These are phyloP conservation scores for Globisporangium perplexum DNA, from an alignment of 352 stramenopile genomes.

Conservation along the genomic window DNA sequence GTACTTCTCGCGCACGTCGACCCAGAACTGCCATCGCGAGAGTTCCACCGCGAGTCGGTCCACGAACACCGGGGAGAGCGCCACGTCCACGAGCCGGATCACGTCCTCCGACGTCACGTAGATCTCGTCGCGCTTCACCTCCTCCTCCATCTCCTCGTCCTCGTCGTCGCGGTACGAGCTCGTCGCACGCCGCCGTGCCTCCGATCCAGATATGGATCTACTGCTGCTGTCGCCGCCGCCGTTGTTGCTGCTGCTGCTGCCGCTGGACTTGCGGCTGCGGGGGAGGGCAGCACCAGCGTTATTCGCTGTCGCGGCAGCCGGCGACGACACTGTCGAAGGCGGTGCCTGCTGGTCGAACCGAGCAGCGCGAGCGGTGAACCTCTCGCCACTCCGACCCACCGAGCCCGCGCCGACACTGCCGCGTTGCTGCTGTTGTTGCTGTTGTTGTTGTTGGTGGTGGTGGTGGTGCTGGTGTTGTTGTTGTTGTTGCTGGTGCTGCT, in stretches of 20 bases:
- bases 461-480: no score
- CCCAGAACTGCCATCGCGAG: slow-evolving; percentile 78
- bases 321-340: slow-evolving; percentile 3
- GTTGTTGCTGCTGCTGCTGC: neutral
- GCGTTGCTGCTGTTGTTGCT: slow-evolving; percentile 7
- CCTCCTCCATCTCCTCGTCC: slow-evolving; percentile 25
- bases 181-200: slow-evolving; percentile 7
- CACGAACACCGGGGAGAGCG: slow-evolving; percentile 67
- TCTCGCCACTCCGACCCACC: neutral
- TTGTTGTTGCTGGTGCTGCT: slow-evolving; percentile 5
- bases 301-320: slow-evolving; percentile 1
- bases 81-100: slow-evolving; percentile 67
- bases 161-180: neutral
- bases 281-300: slow-evolving; percentile 4
- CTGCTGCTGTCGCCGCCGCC: neutral
- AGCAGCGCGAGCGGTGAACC: neutral
- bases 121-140: slow-evolving; percentile 30
- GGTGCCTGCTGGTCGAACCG: slow-evolving; percentile 6
- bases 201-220: neutral
- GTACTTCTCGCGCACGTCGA: slow-evolving; percentile 72
- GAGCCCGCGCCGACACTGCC: neutral
- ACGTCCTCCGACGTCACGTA: slow-evolving; percentile 69
- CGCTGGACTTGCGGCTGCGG: slow-evolving; percentile 12
- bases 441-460: no score
- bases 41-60: slow-evolving; percentile 55